phyloP scores from a whole-genome alignment of 2,329 filamentous ascomycete genomes.

The Fusarium algeriense region DNA sequence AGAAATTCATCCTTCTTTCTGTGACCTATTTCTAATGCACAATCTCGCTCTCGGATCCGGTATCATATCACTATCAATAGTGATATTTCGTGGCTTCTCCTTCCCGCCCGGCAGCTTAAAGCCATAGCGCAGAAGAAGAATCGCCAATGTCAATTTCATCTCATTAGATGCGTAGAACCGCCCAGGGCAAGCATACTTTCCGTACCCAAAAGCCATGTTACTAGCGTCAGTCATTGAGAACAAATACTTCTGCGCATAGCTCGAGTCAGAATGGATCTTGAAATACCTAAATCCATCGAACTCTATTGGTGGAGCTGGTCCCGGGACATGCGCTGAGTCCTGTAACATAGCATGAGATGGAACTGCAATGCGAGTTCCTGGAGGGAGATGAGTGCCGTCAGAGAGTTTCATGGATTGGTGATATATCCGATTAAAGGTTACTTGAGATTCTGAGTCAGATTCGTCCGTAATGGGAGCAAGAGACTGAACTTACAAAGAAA shows the following conservation, averaged over 20 bases:
- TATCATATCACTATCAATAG: not conserved
- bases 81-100: not conserved
- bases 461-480: too few relatives aligned
- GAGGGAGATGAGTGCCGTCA: not conserved
- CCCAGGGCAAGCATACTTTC: not conserved
- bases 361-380: not conserved
- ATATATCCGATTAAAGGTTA: not conserved
- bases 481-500: not conserved
- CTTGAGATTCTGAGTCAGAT: fast-evolving
- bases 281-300: not conserved
- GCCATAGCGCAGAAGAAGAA: not conserved
- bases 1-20: not conserved
- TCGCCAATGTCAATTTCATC: not conserved
- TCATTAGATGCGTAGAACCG: not conserved
- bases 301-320: fast-evolving
- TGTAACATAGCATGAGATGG: not conserved
- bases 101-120: not conserved
- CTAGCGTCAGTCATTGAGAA: not conserved
- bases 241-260: not conserved
- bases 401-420: not conserved
- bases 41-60: not conserved
- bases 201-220: not conserved
- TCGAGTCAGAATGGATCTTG: not conserved
- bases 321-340: not conserved
- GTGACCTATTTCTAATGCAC: not conserved